Evolutionary conservation across 2,329 filamentous ascomycete species (phyloP).

Genomic region (Penicillium sp.): DNA sequence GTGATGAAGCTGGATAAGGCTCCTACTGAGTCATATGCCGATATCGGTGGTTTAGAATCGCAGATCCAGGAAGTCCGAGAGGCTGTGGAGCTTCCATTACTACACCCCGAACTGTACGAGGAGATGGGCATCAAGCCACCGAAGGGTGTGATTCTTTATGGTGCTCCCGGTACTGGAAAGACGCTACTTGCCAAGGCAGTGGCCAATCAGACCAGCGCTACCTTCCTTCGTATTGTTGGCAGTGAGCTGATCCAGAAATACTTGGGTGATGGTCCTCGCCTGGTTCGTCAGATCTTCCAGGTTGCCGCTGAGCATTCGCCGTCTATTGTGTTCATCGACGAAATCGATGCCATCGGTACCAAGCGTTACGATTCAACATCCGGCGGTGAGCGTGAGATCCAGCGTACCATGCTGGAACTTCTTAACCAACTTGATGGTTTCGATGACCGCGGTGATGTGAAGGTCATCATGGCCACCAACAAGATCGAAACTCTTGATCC

Average conservation of each 20-base stretch:
- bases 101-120: conserved; percentile 96
- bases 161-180: conserved; percentile 94
- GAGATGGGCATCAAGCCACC: conserved; percentile 99
- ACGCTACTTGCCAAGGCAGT: conserved; percentile 94
- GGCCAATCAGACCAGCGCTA: conserved; percentile 97
- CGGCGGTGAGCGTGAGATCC: conserved; percentile 93
- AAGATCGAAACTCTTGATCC: conserved; percentile 98
- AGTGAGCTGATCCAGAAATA: conserved; percentile 99
- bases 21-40: conserved; percentile 94
- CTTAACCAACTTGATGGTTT: conserved; percentile 98
- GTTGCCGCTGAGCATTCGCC: conserved; percentile 94
- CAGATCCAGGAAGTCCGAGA: conserved; percentile 98
- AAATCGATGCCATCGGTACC: conserved; percentile 97
- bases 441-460: conserved; percentile 97
- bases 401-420: conserved; percentile 96
- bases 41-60: conserved; percentile 91
- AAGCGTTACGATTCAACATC: conserved; percentile 98
- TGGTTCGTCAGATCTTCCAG: conserved; percentile 88
- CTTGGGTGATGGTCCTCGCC: conserved; percentile 86
- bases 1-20: conserved; percentile 99
- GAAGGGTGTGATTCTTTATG: conserved; percentile 98
- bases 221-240: conserved; percentile 94
- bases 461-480: conserved; percentile 99
- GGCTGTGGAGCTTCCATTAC: conserved; percentile 88
- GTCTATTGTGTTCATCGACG: conserved; percentile 97